Percentiles rank a stretch among this genome's conserved stretches.
phyloP scores from a whole-genome alignment of 1,139 yeast genomes.

The Saccharomyces hybrid region DNA sequence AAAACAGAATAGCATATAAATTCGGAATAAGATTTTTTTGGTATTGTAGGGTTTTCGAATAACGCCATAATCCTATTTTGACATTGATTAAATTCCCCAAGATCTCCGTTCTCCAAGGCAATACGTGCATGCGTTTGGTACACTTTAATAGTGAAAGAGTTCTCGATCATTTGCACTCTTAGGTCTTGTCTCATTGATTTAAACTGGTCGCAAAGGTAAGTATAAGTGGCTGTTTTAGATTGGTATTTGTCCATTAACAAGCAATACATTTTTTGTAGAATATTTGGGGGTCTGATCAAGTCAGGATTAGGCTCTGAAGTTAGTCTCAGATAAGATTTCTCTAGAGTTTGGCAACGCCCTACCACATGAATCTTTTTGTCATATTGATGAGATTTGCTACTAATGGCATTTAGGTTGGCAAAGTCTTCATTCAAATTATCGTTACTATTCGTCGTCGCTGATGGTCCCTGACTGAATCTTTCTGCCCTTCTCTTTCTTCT shows the following conservation, averaged over 20 bases:
- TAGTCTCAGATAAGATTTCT: slow-evolving; percentile 70
- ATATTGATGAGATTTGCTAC: slow-evolving; percentile 26
- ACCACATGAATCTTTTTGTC: slow-evolving; percentile 39
- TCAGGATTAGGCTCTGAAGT: slow-evolving; percentile 91
- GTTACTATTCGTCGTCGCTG: slow-evolving; percentile 6
- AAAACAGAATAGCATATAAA: slow-evolving; percentile 69
- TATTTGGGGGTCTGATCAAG: slow-evolving; percentile 62
- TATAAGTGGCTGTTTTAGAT: slow-evolving; percentile 47
- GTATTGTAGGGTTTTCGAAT: slow-evolving; percentile 39
- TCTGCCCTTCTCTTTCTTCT: slow-evolving; percentile 26
- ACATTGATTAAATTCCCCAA: slow-evolving; percentile 95
- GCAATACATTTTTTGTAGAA: slow-evolving; percentile 52
- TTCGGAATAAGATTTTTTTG: slow-evolving; percentile 44
- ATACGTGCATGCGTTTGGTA: slow-evolving; percentile 82
- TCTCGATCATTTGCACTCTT: slow-evolving; percentile 83
- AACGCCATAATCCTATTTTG: slow-evolving; percentile 68
- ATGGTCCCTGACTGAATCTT: slow-evolving; percentile 16
- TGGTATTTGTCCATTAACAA: slow-evolving; percentile 49
- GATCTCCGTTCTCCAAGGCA: slow-evolving; percentile 74
- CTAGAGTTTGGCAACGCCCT: slow-evolving; percentile 60
- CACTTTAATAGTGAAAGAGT: slow-evolving; percentile 66
- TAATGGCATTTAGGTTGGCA: slow-evolving; percentile 28
- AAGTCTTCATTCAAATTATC: slow-evolving; percentile 19
- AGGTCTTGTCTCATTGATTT: slow-evolving; percentile 89
- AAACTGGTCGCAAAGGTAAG: slow-evolving; percentile 80